Conservation (phyloP, 148 eudicot species). For the Polygonum aviculare region DNA sequence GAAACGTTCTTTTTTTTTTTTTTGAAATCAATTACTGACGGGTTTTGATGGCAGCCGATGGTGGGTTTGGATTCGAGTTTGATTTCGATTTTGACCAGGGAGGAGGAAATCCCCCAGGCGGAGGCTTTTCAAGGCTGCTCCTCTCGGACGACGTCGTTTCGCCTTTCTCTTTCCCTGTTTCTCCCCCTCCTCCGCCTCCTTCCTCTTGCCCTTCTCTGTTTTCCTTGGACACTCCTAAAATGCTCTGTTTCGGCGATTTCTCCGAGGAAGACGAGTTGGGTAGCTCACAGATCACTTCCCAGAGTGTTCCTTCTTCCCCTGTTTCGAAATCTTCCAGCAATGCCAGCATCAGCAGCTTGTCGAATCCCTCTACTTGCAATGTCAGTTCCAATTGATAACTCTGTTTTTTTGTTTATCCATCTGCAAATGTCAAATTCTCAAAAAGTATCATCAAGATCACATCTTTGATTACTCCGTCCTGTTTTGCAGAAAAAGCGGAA, state of each 20-base stretch:
- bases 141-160: slow-evolving; percentile 11
- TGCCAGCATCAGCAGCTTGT: slow-evolving; percentile 5
- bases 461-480: neutral
- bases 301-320: slow-evolving; percentile 1
- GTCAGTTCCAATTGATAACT: slow-evolving; percentile 2
- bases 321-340: slow-evolving; percentile 12
- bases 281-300: neutral
- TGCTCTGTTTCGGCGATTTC: slow-evolving; percentile 13
- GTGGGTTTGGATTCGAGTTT: slow-evolving; percentile 4
- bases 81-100: slow-evolving; percentile 16
- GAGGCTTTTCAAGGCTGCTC: slow-evolving; percentile 27
- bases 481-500: neutral
- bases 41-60: neutral
- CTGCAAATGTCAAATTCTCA: neutral
- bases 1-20: neutral
- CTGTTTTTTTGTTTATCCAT: neutral
- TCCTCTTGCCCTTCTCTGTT: neutral
- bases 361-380: neutral
- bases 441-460: neutral
- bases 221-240: slow-evolving; percentile 8
- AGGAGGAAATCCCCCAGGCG: slow-evolving; percentile 23
- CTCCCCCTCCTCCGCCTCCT: neutral
- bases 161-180: neutral
- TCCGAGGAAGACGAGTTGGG: slow-evolving; percentile 9
- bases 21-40: neutral